A percentile compares a stretch with the other conserved stretches of the same genome.
phyloP scores from a whole-genome alignment of 2,329 filamentous ascomycete species.

The Fusarium sp. region DNA sequence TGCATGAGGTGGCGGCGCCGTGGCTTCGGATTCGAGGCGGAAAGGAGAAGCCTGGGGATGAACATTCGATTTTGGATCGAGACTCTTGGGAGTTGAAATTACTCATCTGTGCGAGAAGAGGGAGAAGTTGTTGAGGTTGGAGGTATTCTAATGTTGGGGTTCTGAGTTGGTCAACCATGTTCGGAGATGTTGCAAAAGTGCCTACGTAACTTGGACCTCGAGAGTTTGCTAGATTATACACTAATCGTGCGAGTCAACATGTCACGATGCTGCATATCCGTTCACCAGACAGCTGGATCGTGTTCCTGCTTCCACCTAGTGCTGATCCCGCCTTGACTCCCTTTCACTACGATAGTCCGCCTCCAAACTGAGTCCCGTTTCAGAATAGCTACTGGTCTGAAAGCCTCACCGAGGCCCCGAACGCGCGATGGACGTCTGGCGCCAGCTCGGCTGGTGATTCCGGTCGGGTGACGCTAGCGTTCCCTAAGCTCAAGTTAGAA shows the following conservation, averaged over 20 bases:
- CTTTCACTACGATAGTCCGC: not conserved
- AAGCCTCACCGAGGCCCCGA: not conserved
- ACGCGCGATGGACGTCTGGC: not conserved
- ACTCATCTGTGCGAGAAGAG: not conserved
- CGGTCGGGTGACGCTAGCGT: not conserved
- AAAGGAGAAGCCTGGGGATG: not conserved
- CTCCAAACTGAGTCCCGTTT: not conserved
- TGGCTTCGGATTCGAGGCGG: not conserved
- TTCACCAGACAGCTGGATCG: not conserved
- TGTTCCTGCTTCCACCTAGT: constrained; percentile 1
- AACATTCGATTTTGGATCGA: not conserved
- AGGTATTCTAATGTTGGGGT: not conserved
- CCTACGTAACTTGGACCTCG: not conserved
- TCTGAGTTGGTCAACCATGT: not conserved
- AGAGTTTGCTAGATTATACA: not conserved
- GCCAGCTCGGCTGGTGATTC: not conserved
- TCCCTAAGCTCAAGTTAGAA: not conserved
- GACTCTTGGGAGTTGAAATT: not conserved
- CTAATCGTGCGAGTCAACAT: not conserved
- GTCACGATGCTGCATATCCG: not conserved
- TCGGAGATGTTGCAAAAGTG: not conserved
- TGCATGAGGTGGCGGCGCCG: not conserved
- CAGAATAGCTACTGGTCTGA: not conserved
- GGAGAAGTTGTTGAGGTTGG: not conserved
- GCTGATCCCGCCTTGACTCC: not conserved